Conservation (phyloP, 2,329 filamentous ascomycete species). For the Paracorniculantispora psalliotae region DNA sequence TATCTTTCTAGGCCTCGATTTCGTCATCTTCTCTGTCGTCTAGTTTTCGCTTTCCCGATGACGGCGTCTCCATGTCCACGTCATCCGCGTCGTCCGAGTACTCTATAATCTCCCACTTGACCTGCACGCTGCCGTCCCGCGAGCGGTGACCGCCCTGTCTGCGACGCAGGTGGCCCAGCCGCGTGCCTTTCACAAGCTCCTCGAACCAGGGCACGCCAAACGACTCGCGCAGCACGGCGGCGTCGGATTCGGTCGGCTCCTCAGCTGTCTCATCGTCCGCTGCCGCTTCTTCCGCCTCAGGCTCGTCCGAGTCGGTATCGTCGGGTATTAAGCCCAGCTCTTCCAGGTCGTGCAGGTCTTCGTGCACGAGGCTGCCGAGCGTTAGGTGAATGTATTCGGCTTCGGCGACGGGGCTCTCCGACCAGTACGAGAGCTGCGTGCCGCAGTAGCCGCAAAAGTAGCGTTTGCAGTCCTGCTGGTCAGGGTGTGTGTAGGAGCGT, state of each 20-base stretch:
- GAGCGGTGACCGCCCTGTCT: constrained; percentile 50
- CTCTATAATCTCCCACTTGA: constrained; percentile 84
- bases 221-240: constrained; percentile 42
- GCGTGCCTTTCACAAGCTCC: constrained; percentile 70
- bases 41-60: constrained; percentile 49
- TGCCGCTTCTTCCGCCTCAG: constrained; percentile 20
- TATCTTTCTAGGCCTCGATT: not conserved
- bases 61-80: constrained; percentile 29
- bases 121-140: constrained; percentile 57
- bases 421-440: constrained; percentile 80
- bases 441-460: constrained; percentile 92
- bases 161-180: constrained; percentile 62
- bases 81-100: constrained; percentile 47
- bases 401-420: constrained; percentile 64
- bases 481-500: constrained; percentile 58
- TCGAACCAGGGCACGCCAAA: constrained; percentile 85
- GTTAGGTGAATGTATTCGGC: constrained; percentile 77
- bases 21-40: constrained; percentile 17
- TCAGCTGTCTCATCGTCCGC: constrained; percentile 21
- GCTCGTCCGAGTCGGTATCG: constrained; percentile 22
- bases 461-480: constrained; percentile 56
- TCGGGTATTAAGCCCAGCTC: constrained; percentile 68
- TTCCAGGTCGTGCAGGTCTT: constrained; percentile 68
- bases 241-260: constrained; percentile 23
- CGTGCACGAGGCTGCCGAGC: constrained; percentile 67